Base-by-base conservation (phyloP, 306 rosid genomes). In the Quercus alba region DNA sequence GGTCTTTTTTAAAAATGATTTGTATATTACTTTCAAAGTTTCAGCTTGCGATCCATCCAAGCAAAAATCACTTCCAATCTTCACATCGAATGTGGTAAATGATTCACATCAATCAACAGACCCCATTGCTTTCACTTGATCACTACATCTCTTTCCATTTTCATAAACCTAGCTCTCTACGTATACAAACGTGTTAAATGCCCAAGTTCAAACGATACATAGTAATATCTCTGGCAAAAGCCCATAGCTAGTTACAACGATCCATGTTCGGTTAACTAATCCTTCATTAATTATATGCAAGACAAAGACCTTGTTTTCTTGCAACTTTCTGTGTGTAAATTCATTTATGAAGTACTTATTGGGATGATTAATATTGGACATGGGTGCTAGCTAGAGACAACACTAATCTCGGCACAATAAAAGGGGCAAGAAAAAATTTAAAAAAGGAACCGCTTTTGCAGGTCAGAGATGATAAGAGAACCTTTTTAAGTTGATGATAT, bases 31-130 rank as follows among this genome's bases (percentile, higher is more conserved):
- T 85, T 92, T 84, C 80, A 86, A 92, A 89, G 87, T 78, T 90
- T 88, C 78, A 85, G 97, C 91, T 94, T 92, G 98, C 98, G 89
- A 91, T 92, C 85, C 92, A 92, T 91, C 92, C 90, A 94, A 91
- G 98, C 97, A 92, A 94, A 85, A 82, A 89, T 92, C 90, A 80
- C 82, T 87, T 89, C 85, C 75, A 51, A 38, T 82, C 86, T 81
- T 84, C 91, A 86, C 97, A 92, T 92, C 97, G 83, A 79, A 81
- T 83, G 59, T 73, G 97, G 98, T 92, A 84, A 93, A 86, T 91
- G 85, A 87, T 84, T 92, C 58, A 90, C 92, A 76, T 90, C 97
- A 85, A 88, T 86, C 97, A 86, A 80, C 90, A 80, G 83, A 35
- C 73, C 74, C 49, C 46, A 44, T 79, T 78, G 19, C 74, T 80